phyloP scores from a whole-genome alignment of 202 grass and related monocot genomes.

The Panicum virgatum region DNA sequence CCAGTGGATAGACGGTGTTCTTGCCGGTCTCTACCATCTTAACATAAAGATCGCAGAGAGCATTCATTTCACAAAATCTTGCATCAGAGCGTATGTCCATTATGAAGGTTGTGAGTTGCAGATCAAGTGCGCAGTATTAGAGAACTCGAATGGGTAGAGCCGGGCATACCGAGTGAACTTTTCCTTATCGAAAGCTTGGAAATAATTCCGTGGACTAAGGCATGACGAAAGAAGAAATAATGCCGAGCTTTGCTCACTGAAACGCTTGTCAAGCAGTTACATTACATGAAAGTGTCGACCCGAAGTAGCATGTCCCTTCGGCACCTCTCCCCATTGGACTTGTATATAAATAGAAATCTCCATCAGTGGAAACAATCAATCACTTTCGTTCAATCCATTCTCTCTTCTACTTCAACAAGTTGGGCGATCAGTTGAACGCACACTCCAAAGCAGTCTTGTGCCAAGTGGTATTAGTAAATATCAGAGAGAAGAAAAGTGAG shows the following conservation, averaged over 20 bases:
- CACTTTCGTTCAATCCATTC: no score
- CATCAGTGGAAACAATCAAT: no score
- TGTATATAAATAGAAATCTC: no score
- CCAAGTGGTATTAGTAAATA: no score
- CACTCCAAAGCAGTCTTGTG: no score
- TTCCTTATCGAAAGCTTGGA: slow-evolving; percentile 42
- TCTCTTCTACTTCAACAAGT: no score
- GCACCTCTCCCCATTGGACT: no score
- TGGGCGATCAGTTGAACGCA: no score
- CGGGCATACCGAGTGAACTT: slow-evolving; percentile 27
- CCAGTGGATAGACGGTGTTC: slow-evolving; percentile 11
- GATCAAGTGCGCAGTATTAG: slow-evolving; percentile 14
- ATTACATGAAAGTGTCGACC: no score
- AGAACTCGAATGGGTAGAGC: slow-evolving; percentile 36
- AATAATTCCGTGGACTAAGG: slow-evolving; percentile 32
- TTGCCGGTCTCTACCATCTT: slow-evolving; percentile 45
- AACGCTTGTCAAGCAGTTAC: slow-evolving; percentile 26
- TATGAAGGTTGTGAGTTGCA: slow-evolving; percentile 39
- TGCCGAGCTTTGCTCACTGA: slow-evolving; percentile 14
- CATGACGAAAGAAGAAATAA: slow-evolving; percentile 16
- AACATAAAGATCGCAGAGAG: slow-evolving; percentile 16
- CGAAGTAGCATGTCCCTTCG: no score
- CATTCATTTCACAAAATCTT: slow-evolving; percentile 18
- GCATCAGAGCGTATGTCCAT: slow-evolving; percentile 20
- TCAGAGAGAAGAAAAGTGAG: no score